Evolutionary conservation across 176 grass and related monocot genomes (phyloP).

Genomic region (Triticum turgidum): DNA sequence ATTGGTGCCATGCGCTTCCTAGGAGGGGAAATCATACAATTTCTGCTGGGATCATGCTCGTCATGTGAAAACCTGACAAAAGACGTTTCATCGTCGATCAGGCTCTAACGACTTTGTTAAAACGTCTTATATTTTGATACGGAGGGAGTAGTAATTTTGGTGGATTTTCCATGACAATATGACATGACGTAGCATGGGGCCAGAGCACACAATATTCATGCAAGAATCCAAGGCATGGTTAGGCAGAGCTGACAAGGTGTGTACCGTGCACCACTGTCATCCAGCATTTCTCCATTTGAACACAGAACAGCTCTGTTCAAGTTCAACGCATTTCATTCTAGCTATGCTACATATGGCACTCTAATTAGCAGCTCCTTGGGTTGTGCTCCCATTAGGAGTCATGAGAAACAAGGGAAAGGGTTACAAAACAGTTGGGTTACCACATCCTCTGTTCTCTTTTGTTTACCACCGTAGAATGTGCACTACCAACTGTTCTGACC

Average conservation of each 20-base stretch:
- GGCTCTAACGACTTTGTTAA: neutral
- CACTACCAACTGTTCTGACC: neutral
- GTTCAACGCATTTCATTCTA: no score
- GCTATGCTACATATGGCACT: neutral
- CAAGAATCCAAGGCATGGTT: conserved; percentile 30
- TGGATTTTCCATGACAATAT: no score
- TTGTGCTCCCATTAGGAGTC: neutral
- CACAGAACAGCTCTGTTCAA: no score
- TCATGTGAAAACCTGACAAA: neutral
- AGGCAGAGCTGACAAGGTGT: conserved; percentile 14
- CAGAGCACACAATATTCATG: neutral
- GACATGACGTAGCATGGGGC: no score
- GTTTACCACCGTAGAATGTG: neutral
- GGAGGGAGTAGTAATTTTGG: no score
- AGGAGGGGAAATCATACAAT: no score
- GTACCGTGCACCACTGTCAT: neutral
- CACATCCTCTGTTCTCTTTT: neutral
- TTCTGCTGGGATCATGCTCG: no score
- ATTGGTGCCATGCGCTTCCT: no score
- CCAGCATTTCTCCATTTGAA: neutral
- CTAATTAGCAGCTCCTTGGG: no score
- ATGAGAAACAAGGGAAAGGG: neutral
- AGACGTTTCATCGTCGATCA: neutral
- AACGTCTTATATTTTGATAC: no score
- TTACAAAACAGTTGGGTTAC: neutral